These are phyloP conservation scores for Pythium rhizo-oryzae DNA, from an alignment of 352 stramenopile species.

Conservation along the genomic window DNA sequence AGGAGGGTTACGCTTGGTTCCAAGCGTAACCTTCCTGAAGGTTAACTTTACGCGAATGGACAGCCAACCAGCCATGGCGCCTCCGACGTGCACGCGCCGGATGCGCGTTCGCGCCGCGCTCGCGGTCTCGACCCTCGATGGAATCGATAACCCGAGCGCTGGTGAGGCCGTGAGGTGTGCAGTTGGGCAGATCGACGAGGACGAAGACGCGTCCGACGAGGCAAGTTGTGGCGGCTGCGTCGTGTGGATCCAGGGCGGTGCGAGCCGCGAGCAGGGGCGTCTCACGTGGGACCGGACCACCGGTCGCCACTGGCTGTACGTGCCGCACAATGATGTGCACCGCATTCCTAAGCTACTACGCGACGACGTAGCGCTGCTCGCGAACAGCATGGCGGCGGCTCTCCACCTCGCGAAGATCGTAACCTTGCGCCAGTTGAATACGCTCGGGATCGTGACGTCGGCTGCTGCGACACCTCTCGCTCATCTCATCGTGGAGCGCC, in stretches of 20 bases:
- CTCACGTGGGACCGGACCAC: conserved; percentile 6
- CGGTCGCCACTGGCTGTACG: not conserved
- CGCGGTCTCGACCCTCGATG: too few species aligned
- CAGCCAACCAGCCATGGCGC: too few species aligned
- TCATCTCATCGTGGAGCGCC: not conserved
- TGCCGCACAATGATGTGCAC: not conserved
- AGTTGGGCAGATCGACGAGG: conserved; percentile 8
- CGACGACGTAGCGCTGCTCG: conserved; percentile 9
- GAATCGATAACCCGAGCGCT: not conserved
- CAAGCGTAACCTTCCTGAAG: too few species aligned
- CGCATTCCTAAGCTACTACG: not conserved
- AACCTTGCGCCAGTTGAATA: not conserved
- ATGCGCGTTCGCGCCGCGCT: conserved; percentile 9
- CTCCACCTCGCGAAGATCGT: conserved; percentile 18
- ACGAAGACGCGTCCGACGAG: not conserved
- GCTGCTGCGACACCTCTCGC: conserved; percentile 19
- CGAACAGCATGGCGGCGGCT: conserved; percentile 16
- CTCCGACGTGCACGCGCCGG: not conserved
- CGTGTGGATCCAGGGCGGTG: conserved; percentile 21
- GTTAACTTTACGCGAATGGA: too few species aligned
- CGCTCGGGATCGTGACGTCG: conserved; percentile 33
- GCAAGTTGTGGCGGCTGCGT: not conserved
- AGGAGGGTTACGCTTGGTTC: not conserved
- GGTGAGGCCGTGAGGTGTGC: not conserved
- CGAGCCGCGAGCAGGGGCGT: not conserved